Base-by-base conservation (phyloP, 106 monocot genomes). In the Dactylorhiza incarnata region DNA sequence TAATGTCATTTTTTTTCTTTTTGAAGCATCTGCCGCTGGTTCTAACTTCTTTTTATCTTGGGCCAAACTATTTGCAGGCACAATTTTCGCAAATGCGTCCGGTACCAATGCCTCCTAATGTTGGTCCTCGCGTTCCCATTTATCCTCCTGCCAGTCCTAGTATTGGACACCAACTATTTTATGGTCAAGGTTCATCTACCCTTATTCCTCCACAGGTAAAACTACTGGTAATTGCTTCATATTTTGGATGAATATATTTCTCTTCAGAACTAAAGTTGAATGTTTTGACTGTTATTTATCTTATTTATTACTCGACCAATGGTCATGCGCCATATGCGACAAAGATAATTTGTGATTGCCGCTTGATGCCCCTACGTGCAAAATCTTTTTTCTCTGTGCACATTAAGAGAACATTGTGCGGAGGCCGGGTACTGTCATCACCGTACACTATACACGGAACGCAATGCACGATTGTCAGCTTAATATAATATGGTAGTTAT, bases 21-120 rank as follows among this genome's bases (percentile, higher is more conserved):
- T 22, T 5, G 6, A 61, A 61, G 19, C 6, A 22, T 4, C 16
- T 22, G 61, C 61, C 61, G 7, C 5, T 22, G 19, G 9, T 20
- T 17, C 59, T 61, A 61, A 61, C 15, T 67, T 10, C 37, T 45
- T 37, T 37, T 16, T 15, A 16, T 11, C 15, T 44, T 4, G 44
- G 16, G 6, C 7, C 17, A 24, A 44, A 69, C 4, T 17, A 16
- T 46, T 69, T 69, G 45, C 77, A 85, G 89, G 85, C 84, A 49
- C 92, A 92, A 66, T 89, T 92, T 87, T 83, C 87, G 11, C 89
- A 92, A 78, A 80, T 87, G 85, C 78, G 87, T 29, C 87, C 86
- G 59, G 72, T 92, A 63, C 48, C 86, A 58, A 89, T 92, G 92
- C 69, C 83, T 8, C 77, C 87, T 78, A 49, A 81, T 49, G 78